Evolutionary conservation across 768 basidiomycete species (phyloP).

Genomic region (Tulasnella sp.): DNA sequence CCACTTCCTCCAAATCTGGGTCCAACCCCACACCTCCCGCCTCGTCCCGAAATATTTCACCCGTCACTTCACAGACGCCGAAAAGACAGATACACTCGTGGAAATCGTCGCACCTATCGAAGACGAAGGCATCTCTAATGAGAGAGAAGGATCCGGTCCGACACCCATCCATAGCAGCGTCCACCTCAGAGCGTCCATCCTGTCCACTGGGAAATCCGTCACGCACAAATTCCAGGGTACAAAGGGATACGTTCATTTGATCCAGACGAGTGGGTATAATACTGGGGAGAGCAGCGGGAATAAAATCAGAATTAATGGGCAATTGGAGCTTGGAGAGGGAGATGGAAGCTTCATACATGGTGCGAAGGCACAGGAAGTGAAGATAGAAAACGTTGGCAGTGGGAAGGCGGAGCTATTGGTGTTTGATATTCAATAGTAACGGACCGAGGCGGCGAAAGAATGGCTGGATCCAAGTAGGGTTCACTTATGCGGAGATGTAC

Average conservation of each 20-base stretch:
- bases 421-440: constrained; percentile 4
- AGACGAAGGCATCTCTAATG: constrained; percentile 40
- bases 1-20: constrained; percentile 13
- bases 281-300: constrained; percentile 39
- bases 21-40: constrained; percentile 32
- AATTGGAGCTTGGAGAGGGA: constrained; percentile 12
- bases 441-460: too few relatives aligned
- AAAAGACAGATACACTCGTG: constrained; percentile 64
- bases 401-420: constrained; percentile 3
- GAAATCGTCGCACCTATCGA: constrained; percentile 66
- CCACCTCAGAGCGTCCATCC: constrained; percentile 61
- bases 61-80: constrained; percentile 69
- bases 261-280: constrained; percentile 79
- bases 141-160: constrained; percentile 62
- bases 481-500: too few relatives aligned
- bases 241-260: constrained; percentile 75
- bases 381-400: constrained; percentile 11
- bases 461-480: too few relatives aligned
- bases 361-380: constrained; percentile 4
- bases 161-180: constrained; percentile 66
- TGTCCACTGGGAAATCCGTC: constrained; percentile 46
- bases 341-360: constrained; percentile 7
- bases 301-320: constrained; percentile 5
- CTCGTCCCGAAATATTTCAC: constrained; percentile 78
- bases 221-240: constrained; percentile 38